Evolutionary conservation across 2,329 filamentous ascomycete species (phyloP), one percentile per base, ranked within the genome.

Genomic region (Stagonosporopsis cucurbitacearum): DNA sequence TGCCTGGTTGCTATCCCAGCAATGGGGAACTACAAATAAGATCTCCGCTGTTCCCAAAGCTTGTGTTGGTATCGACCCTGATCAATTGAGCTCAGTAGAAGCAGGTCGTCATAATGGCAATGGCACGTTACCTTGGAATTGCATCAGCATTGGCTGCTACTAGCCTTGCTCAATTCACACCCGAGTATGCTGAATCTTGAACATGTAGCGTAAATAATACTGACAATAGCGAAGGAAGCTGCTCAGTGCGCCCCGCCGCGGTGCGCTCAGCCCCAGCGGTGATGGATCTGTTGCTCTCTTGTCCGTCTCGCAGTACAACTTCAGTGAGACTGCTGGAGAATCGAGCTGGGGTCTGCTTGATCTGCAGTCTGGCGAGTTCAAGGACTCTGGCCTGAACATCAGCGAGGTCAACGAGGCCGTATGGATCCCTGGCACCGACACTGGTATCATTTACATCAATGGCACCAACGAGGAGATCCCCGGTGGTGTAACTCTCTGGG

Each of bases 271-370:
- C 2, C 89, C 90, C 13, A 93, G 91, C 72, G 73, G 81, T 30
- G 80, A 83, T 48, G 89, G 89, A 47, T 84, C 83, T 41, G 78
- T 85, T 52, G 82, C 87, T 35, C 76, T 92, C 17, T 91, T 88
- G 70, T 86, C 86, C 33, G 84, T 86, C 23, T 90, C 89, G 1
- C 85, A 88, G 11, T 96, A 96, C 75, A 93, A 88, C 1, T 96
- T 96, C 74, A 82, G 90, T 37, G 82, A 84, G 19, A 1, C 90
- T 94, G 81, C 45, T 83, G 82, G 86, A 85, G 28, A 81, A 85
- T 47, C 86, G 84, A 23, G 84, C 80, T 15, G 64, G 58, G 60
- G 71, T 43, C 50, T 73, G 48, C 64, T 75, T 26, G 64, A 75
- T 39, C 46, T 74, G 20, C 64, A 70, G 60, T 70, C 68, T 26